phyloP scores from a whole-genome alignment of 1,139 yeast genomes.

The Pneumocystis canis region DNA sequence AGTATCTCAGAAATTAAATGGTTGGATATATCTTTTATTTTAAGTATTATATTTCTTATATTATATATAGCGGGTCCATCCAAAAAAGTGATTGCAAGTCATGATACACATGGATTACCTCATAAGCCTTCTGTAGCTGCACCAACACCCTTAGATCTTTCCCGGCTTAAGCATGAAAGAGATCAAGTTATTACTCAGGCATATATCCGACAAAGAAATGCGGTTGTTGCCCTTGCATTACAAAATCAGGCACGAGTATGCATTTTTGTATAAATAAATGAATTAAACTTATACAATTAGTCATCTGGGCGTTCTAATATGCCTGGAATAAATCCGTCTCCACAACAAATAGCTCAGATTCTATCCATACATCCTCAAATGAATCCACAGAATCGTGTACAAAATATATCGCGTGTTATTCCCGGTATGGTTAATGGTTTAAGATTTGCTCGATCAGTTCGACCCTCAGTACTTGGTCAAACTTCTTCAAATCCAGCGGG shows the following conservation, averaged over 20 bases:
- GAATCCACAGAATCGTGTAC: background rate
- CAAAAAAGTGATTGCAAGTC: constrained; percentile 14
- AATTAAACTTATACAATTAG: background rate
- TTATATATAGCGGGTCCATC: constrained; percentile 19
- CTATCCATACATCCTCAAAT: background rate
- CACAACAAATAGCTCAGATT: background rate
- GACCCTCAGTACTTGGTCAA: constrained; percentile 3
- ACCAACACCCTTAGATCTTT: constrained; percentile 77
- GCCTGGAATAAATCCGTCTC: background rate
- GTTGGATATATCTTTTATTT: background rate
- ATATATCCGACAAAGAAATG: constrained; percentile 38
- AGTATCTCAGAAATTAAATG: constrained; percentile 15
- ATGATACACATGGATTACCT: background rate
- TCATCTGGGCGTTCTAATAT: background rate
- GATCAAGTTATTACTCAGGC: constrained; percentile 74
- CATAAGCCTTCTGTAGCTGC: constrained; percentile 13
- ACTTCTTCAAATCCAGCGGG: constrained; percentile 1
- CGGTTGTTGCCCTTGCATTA: constrained; percentile 6
- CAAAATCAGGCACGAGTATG: constrained; percentile 2
- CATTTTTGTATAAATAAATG: background rate
- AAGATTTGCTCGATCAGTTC: background rate
- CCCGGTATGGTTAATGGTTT: background rate
- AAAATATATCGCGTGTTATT: background rate
- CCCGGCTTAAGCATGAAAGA: constrained; percentile 66
- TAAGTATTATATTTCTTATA: background rate